A percentile compares a stretch with the other conserved stretches of the same genome.
Conservation (phyloP, 2,329 filamentous ascomycete species). For the Colletotrichum spinosum region DNA sequence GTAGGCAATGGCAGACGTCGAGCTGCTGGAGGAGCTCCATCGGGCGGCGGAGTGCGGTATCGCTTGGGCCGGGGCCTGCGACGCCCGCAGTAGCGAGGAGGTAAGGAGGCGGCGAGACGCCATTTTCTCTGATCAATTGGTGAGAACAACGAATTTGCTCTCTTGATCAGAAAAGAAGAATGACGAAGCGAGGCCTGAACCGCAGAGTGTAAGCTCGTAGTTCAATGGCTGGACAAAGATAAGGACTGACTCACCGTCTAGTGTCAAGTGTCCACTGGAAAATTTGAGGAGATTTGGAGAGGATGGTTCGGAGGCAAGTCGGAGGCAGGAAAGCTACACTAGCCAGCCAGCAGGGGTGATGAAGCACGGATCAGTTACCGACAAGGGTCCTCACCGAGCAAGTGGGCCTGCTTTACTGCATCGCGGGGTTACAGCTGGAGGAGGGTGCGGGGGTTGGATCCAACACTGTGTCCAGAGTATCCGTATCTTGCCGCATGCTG, state of each 20-base stretch:
- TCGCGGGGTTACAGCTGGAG: conserved; percentile 32
- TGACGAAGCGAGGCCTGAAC: conserved; percentile 24
- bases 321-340: conserved; percentile 31
- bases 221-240: conserved; percentile 29
- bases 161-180: conserved; percentile 34
- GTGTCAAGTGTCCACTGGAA: conserved; percentile 35
- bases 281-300: conserved; percentile 37
- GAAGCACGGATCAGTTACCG: conserved; percentile 34
- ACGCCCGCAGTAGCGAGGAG: conserved; percentile 53
- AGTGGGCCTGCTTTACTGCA: conserved; percentile 26
- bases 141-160: conserved; percentile 35
- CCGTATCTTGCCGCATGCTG: neutral
- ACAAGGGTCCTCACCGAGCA: conserved; percentile 28
- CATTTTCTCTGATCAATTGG: conserved; percentile 48
- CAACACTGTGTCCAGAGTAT: conserved; percentile 26
- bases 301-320: conserved; percentile 36
- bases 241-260: conserved; percentile 33
- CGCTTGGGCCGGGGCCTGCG: conserved; percentile 41
- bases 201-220: conserved; percentile 17
- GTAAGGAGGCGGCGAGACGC: conserved; percentile 57
- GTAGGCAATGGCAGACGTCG: conserved; percentile 95
- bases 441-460: conserved; percentile 29
- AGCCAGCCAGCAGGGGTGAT: conserved; percentile 25
- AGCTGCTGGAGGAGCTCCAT: conserved; percentile 67
- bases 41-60: conserved; percentile 39